These are phyloP conservation scores for Leccinum griseonigrum DNA, from an alignment of 1,284 basidiomycete species.

Conservation along the genomic window DNA sequence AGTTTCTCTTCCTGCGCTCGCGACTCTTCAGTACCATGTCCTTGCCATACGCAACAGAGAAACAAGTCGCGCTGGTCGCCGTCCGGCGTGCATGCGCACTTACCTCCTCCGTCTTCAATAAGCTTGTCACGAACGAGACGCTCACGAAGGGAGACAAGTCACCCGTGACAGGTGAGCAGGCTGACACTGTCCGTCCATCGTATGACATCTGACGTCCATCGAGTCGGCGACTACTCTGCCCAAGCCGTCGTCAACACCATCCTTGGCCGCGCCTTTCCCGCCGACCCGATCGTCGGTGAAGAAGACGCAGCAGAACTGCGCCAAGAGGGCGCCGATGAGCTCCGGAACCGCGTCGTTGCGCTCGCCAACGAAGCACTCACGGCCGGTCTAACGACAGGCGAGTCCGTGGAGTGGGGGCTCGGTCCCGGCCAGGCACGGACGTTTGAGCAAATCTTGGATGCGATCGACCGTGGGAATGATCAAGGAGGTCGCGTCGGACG, in stretches of 20 bases:
- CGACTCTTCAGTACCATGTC: constrained; percentile 15
- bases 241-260: constrained; percentile 89
- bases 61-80: constrained; percentile 81
- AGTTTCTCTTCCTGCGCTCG: not conserved
- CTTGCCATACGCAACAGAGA: constrained; percentile 46
- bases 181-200: not conserved
- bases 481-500: constrained; percentile 77
- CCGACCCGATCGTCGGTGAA: constrained; percentile 92
- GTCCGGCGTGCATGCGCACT: constrained; percentile 86
- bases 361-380: constrained; percentile 84
- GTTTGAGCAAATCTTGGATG: constrained; percentile 66
- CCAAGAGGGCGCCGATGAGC: constrained; percentile 43
- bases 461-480: constrained; percentile 85
- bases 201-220: not conserved
- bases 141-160: constrained; percentile 93
- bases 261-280: constrained; percentile 72
- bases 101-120: constrained; percentile 86
- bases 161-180: constrained; percentile 82
- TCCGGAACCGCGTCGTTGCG: constrained; percentile 72
- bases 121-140: constrained; percentile 84
- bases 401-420: constrained; percentile 61
- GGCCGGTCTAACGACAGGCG: constrained; percentile 49
- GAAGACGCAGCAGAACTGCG: constrained; percentile 89
- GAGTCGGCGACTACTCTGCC: constrained; percentile 89
- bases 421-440: constrained; percentile 53